A percentile compares a stretch with the other conserved stretches of the same genome.
Evolutionary conservation across 345 rosid species (phyloP).

Genomic region (Eucalyptus sp.): DNA sequence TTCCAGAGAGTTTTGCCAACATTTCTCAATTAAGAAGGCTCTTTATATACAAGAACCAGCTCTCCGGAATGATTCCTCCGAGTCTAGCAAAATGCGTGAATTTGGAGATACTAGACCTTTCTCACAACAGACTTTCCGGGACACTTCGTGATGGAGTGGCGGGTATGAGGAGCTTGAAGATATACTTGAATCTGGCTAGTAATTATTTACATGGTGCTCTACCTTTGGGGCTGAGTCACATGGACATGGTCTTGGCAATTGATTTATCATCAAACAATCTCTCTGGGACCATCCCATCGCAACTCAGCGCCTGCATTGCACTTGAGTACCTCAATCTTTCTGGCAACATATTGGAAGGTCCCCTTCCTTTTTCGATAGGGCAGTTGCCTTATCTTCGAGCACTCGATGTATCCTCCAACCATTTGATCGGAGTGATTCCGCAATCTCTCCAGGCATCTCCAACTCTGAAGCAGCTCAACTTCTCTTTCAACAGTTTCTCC

Average conservation of each 20-base stretch:
- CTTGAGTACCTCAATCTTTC: slow-evolving; percentile 76
- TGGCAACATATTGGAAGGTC: slow-evolving; percentile 42
- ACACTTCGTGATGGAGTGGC: slow-evolving; percentile 51
- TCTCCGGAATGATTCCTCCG: slow-evolving; percentile 59
- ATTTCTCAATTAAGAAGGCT: slow-evolving; percentile 67
- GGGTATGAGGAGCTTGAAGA: slow-evolving; percentile 57
- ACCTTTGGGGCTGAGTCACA: slow-evolving; percentile 70
- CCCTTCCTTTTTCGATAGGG: slow-evolving; percentile 53
- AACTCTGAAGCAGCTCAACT: slow-evolving; percentile 51
- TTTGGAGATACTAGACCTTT: slow-evolving; percentile 76
- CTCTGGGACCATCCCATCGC: slow-evolving; percentile 56
- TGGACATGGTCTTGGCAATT: slow-evolving; percentile 91
- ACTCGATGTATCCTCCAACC: slow-evolving; percentile 62
- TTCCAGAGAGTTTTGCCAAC: slow-evolving; percentile 69
- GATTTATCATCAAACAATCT: slow-evolving; percentile 76
- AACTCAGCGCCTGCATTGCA: slow-evolving; percentile 82
- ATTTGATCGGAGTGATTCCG: slow-evolving; percentile 49
- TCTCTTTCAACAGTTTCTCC: slow-evolving; percentile 63
- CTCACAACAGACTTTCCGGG: slow-evolving; percentile 58
- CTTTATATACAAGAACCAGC: slow-evolving; percentile 39
- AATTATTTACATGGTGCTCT: slow-evolving; percentile 53
- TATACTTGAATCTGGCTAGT: slow-evolving; percentile 72
- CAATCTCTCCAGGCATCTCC: slow-evolving; percentile 36
- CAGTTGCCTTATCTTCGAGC: slow-evolving; percentile 52
- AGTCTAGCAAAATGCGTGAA: slow-evolving; percentile 64